Evolutionary conservation across 2,329 filamentous ascomycete genomes (phyloP), one percentile per base, ranked within the genome.

Genomic region (Aureobasidium sp.): DNA sequence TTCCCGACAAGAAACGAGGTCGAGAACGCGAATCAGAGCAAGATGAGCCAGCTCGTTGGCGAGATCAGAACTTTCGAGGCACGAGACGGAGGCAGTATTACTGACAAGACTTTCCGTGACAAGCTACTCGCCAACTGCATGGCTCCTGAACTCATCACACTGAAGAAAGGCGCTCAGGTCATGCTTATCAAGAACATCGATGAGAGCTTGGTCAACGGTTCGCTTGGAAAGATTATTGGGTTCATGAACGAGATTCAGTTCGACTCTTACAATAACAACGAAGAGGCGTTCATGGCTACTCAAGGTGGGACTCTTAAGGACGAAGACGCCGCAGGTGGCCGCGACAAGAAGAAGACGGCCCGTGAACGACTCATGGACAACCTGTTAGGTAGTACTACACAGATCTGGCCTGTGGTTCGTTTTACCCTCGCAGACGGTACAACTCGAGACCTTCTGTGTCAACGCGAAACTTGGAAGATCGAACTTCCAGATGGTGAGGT

Each of bases 121-220:
- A 92, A 86, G 70, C 75, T 97, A 0, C 79, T 99, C 6, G 75
- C 83, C 6, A 96, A 93, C 70, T 96, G 95, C 84, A 97, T 99
- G 89, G 92, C 94, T 0, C 92, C 94, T 0, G 87, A 88, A 68
- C 71, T 76, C 0, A 84, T 99, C 22, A 85, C 89, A 37, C 77
- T 99, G 34, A 97, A 97, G 74, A 87, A 94, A 65, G 90, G 91
- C 11, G 90, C 94, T 0, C 95, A 99, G 72, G 95, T 99, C 48
- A 99, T 99, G 94, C 80, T 99, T n/a, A 97, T 99, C 80, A 99
- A 99, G 75, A 99, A 99, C 69, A 87, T 97, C 77, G 94, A 99
- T 70, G 91, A 96, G 42, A 87, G 85, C 0, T 82, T 99, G 0
- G 94, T 97, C 67, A 99, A 99, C 71, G 94, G 94, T 5, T 96